A percentile compares a stretch with the other conserved stretches of the same genome.
Evolutionary conservation across 495 filamentous ascomycete species (phyloP).

Genomic region (Physcia stellaris): DNA sequence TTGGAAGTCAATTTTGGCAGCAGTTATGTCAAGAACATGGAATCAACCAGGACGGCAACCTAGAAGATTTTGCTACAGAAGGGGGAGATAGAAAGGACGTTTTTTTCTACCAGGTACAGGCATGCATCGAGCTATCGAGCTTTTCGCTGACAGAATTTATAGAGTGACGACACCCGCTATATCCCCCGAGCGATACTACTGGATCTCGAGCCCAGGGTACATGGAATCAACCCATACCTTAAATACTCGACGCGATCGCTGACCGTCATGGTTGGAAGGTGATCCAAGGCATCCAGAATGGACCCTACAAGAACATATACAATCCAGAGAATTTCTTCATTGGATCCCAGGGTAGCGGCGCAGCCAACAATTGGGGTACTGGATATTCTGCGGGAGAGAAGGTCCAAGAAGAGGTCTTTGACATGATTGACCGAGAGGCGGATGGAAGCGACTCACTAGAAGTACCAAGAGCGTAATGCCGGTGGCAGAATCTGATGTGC

Average conservation of each 20-base stretch:
- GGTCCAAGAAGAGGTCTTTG: slow-evolving; percentile 93
- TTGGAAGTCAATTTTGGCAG: slow-evolving; percentile 93
- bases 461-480: slow-evolving; percentile 35
- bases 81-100: slow-evolving; percentile 97
- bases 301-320: slow-evolving; percentile 94
- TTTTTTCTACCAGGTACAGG: slow-evolving; percentile 81
- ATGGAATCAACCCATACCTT: slow-evolving; percentile 10
- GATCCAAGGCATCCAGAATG: slow-evolving; percentile 80
- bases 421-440: slow-evolving; percentile 98
- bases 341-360: slow-evolving; percentile 78
- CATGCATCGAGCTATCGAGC: background rate
- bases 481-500: background rate
- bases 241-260: background rate
- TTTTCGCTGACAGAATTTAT: background rate
- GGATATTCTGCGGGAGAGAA: slow-evolving; percentile 85
- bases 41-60: slow-evolving; percentile 90
- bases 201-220: slow-evolving; percentile 81
- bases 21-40: slow-evolving; percentile 95
- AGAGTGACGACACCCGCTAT: slow-evolving; percentile 93
- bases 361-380: slow-evolving; percentile 95
- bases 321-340: slow-evolving; percentile 98
- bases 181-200: slow-evolving; percentile 93
- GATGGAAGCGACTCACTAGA: slow-evolving; percentile 96
- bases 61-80: slow-evolving; percentile 91
- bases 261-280: slow-evolving; percentile 36